Evolutionary conservation across 345 rosid genomes (phyloP), one percentile per base, ranked within the genome.

Genomic region (Draba incana): DNA sequence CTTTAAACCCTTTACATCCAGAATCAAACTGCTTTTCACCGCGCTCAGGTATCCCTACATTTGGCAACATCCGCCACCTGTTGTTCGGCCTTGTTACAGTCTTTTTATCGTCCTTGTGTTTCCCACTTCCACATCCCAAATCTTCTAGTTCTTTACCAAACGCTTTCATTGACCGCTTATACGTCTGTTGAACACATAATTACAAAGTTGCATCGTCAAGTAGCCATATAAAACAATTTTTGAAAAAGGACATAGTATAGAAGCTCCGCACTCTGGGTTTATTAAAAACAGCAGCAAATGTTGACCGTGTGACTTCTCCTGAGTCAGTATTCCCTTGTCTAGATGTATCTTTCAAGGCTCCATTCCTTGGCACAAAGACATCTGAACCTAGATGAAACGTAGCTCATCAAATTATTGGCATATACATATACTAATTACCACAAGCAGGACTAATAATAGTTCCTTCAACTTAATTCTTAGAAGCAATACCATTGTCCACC

Each of bases 191-290:
- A 76, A 62, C 56, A 71, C 47, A 65, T 20, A 1, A 67, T 70
- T 30, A 53, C 50, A 69, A 62, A 39, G 56, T 71, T 52, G 4
- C 10, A 54, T 5, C 27, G 27, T 42, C 38, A 69, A 52, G 27
- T 42, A 47, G 44, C 41, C 20, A 61, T 54, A 54, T 31, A 57
- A 63, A 55, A 52, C 39, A 55, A 66, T 46, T 41, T 46, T 41
- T 10, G 0, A 20, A 62, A 50, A 51, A 12, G 16, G 63, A 47
- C 27, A 64, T 27, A 44, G 12, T 38, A 61, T 13, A 60, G 66
- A 67, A 57, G 56, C 66, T 67, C 64, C 82, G 69, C 85, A 88
- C 98, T 61, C 82, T 77, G n/a, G 85, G 70, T 61, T 63, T 78
- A 64, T 66, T 39, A 62, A 88, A 83, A 60, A 48, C 11, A 44